Base-by-base conservation (phyloP, 169 alveolate species). In the Plasmodium adleri region DNA sequence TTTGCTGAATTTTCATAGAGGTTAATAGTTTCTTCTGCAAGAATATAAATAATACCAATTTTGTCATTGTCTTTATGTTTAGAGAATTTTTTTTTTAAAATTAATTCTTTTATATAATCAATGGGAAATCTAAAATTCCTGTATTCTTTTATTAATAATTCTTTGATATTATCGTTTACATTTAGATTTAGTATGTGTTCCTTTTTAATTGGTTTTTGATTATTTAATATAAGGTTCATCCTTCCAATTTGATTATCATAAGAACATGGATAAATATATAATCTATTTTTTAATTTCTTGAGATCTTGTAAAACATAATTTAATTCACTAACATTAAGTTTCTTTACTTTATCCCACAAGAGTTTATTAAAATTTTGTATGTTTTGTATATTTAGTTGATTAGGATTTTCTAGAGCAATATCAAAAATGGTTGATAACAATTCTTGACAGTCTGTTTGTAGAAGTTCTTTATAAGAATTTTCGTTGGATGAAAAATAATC, bases 1-100 rank as follows among this genome's bases (percentile, higher is more conserved):
- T 86, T 86, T 32, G 92, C 92, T 13, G 92, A 86, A 54, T 86
- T 86, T 64, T 86, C 92, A 72, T 86, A 86, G 10, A 86, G 28
- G 28, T 71, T 72, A 49, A 86, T 86, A 50, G 88, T 86, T 86
- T 86, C 92, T 6, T 86, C 92, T 8, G 88, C 92, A 64, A 86
- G 58, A 20, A 86, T 58, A 39, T 70, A 71, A 9, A 86, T 72
- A 22, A 70, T 45, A 12, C 32, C 45, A 74, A 86, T 72, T 64
- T 86, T 62, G 10, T 39, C 39, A 26, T 86, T 72, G 28, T 59
- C 63, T 64, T 20, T 32, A 24, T 47, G 47, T 66, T 28, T 24
- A 12, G 64, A 71, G 39, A 58, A 26, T 60, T 71, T 86, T 64
- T 86, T 86, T 45, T 59, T 86, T 72, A 86, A 49, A 28, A 86